These are phyloP conservation scores for Neurospora africana DNA, from an alignment of 495 filamentous ascomycete genomes.

Conservation along the genomic window DNA sequence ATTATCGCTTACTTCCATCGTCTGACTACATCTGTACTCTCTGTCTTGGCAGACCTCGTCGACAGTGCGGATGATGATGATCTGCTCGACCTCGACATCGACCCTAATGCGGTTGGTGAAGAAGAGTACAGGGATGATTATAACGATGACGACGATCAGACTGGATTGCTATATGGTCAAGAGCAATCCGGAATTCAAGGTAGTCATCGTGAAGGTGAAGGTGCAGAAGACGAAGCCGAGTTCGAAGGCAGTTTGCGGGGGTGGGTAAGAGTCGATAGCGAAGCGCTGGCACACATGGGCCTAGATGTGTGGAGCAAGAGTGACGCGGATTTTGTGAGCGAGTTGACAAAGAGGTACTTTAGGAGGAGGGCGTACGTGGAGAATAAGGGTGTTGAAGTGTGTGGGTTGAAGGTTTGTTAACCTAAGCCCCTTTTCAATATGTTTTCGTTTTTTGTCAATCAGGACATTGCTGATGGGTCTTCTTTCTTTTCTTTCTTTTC, in stretches of 20 bases:
- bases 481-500: background rate
- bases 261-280: conserved; percentile 48
- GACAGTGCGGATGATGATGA: conserved; percentile 46
- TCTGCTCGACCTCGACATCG: conserved; percentile 31
- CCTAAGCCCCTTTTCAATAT: background rate
- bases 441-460: background rate
- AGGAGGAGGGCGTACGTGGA: conserved; percentile 56
- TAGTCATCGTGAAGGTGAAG: background rate
- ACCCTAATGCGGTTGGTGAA: conserved; percentile 10
- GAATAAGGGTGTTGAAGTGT: conserved; percentile 64
- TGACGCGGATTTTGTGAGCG: conserved; percentile 63
- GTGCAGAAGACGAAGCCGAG: conserved; percentile 22
- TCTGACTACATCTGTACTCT: conserved; percentile 61
- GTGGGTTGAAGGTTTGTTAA: conserved; percentile 68
- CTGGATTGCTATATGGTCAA: conserved; percentile 10
- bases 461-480: background rate
- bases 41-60: conserved; percentile 57
- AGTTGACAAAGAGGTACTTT: conserved; percentile 62
- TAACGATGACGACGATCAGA: conserved; percentile 17
- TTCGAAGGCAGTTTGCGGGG: conserved; percentile 16
- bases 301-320: conserved; percentile 76
- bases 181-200: background rate
- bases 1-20: conserved; percentile 90
- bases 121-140: conserved; percentile 4
- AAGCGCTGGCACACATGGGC: conserved; percentile 70